These are phyloP conservation scores for Penicillium decumbens DNA, from an alignment of 2,329 filamentous ascomycete species.

Conservation along the genomic window DNA sequence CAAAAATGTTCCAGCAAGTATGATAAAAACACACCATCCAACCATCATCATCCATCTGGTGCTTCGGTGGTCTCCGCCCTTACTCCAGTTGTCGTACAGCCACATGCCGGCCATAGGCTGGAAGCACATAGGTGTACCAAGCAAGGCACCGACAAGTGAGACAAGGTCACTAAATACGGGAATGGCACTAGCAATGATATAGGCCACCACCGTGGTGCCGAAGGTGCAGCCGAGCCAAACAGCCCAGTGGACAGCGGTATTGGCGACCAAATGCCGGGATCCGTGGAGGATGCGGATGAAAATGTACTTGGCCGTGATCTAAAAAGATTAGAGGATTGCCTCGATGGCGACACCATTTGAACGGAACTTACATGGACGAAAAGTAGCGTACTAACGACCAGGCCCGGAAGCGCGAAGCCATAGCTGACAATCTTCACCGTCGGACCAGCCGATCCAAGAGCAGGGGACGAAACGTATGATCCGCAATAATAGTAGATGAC, in stretches of 20 bases:
- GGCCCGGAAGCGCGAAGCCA: constrained; percentile 31
- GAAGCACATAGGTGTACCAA: constrained; percentile 20
- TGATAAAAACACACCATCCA: constrained; percentile 31
- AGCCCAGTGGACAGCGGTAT: constrained; percentile 18
- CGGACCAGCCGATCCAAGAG: constrained; percentile 45
- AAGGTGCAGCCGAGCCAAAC: constrained; percentile 18
- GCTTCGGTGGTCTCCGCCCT: constrained; percentile 13
- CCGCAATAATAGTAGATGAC: constrained; percentile 49
- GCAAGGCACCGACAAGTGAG: constrained; percentile 20
- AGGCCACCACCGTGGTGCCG: constrained; percentile 14
- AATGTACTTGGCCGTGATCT: constrained; percentile 19
- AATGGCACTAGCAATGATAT: constrained; percentile 23
- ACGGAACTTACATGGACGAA: constrained; percentile 17
- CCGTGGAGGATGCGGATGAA: constrained; percentile 18
- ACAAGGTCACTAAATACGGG: constrained; percentile 22
- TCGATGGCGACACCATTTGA: background rate
- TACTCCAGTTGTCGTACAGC: constrained; percentile 39
- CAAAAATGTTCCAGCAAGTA: constrained; percentile 39
- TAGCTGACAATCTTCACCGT: constrained; percentile 42
- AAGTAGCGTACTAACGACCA: constrained; percentile 23
- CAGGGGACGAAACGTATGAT: constrained; percentile 46
- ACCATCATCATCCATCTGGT: constrained; percentile 16
- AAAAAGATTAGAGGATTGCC: no score
- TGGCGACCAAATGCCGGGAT: constrained; percentile 15
- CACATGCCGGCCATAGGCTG: constrained; percentile 42